Evolutionary conservation across 306 rosid genomes (phyloP).

Genomic region (Carpinus fangiana): DNA sequence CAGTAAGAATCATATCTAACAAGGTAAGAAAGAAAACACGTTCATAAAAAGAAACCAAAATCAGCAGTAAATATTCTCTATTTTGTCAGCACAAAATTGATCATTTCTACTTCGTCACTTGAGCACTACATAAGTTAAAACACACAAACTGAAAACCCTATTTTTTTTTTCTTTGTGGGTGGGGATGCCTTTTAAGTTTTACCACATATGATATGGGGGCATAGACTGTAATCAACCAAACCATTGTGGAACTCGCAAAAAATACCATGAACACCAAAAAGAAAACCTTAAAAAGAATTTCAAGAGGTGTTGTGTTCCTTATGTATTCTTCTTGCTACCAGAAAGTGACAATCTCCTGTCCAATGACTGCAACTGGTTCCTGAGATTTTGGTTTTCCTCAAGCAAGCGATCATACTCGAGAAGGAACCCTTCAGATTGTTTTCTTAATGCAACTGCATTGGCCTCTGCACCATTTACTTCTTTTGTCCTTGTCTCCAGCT

Average conservation of each 20-base stretch:
- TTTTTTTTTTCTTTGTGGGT: slow-evolving; percentile 4
- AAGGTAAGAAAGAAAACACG: slow-evolving; percentile 21
- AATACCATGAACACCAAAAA: slow-evolving; percentile 16
- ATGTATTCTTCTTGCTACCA: slow-evolving; percentile 74
- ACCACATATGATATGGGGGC: slow-evolving; percentile 20
- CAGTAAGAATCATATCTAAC: not conserved
- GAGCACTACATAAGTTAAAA: slow-evolving; percentile 18
- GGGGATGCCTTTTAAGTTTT: slow-evolving; percentile 14
- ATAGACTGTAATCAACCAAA: slow-evolving; percentile 34
- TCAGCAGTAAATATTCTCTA: slow-evolving; percentile 34
- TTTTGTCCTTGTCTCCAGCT: slow-evolving; percentile 58
- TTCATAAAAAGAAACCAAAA: slow-evolving; percentile 28
- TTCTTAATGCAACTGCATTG: slow-evolving; percentile 70
- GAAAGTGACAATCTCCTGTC: slow-evolving; percentile 59
- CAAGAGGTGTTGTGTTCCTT: slow-evolving; percentile 27
- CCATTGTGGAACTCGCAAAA: slow-evolving; percentile 38
- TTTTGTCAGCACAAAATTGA: slow-evolving; percentile 45
- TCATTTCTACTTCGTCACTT: slow-evolving; percentile 37
- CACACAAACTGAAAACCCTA: slow-evolving; percentile 39
- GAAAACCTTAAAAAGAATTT: not conserved
- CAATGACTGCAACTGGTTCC: slow-evolving; percentile 53
- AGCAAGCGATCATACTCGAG: slow-evolving; percentile 91
- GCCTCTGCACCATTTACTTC: slow-evolving; percentile 64
- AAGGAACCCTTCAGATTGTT: slow-evolving; percentile 95
- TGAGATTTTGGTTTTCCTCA: slow-evolving; percentile 82